Conservation (phyloP, 345 rosid genomes). For the Aquilaria sinensis region DNA sequence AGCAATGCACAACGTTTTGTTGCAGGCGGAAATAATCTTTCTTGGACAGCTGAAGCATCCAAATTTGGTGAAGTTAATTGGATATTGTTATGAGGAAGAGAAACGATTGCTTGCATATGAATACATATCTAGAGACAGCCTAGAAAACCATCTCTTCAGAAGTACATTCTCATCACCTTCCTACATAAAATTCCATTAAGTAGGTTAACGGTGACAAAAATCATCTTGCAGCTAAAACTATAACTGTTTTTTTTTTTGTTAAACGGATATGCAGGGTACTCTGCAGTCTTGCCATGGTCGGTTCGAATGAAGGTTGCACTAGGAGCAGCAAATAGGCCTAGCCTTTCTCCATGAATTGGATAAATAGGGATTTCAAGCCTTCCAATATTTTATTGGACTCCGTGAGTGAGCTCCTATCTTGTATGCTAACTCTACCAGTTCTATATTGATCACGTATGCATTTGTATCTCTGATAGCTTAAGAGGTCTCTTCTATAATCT, state of each 20-base stretch:
- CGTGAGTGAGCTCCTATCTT: constrained; percentile 22
- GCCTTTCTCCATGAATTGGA: constrained; percentile 72
- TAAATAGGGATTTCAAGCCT: constrained; percentile 71
- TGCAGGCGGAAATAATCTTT: constrained; percentile 75
- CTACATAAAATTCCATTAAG: too few species aligned
- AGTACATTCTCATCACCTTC: constrained; percentile 27
- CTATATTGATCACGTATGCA: background rate
- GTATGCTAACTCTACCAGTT: background rate
- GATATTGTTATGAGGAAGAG: constrained; percentile 72
- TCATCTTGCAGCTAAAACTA: background rate
- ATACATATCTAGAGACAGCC: constrained; percentile 67
- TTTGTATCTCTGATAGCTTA: background rate
- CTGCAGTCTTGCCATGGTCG: constrained; percentile 56
- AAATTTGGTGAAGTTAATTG: constrained; percentile 74
- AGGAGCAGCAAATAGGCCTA: constrained; percentile 77
- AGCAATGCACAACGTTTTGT: background rate
- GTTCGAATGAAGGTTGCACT: constrained; percentile 72
- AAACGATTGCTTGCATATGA: constrained; percentile 70
- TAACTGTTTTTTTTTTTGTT: background rate
- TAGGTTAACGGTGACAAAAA: too few species aligned
- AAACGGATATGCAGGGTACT: constrained; percentile 30
- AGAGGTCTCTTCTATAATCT: background rate
- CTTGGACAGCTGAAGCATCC: constrained; percentile 71
- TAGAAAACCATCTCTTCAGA: constrained; percentile 69
- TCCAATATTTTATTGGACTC: constrained; percentile 67